A percentile compares a stretch with the other conserved stretches of the same genome.
Evolutionary conservation across 176 grass and related monocot genomes (phyloP).

Genomic region (Urochloa ruziziensis): DNA sequence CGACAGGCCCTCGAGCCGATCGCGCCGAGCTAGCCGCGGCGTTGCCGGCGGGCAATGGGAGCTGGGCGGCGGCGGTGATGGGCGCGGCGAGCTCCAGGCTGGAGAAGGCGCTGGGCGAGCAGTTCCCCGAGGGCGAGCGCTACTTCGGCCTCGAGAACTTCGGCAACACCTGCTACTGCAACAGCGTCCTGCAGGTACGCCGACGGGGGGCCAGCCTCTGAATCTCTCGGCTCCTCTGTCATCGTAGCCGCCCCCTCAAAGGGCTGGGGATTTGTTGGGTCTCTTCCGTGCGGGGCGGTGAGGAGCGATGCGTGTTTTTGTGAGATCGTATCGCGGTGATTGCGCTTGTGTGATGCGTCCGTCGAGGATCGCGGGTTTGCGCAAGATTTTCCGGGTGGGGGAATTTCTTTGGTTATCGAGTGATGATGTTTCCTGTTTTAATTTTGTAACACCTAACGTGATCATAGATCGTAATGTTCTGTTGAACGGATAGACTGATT

Average conservation of each 20-base stretch:
- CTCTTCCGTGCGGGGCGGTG: neutral
- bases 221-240: neutral
- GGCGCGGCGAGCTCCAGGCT: slow-evolving; percentile 94
- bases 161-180: slow-evolving; percentile 99
- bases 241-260: neutral
- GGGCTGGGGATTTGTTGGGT: neutral
- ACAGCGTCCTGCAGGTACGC: slow-evolving; percentile 92
- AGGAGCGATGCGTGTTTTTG: neutral
- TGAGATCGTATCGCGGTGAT: slow-evolving; percentile 17
- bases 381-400: slow-evolving; percentile 2
- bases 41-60: slow-evolving; percentile 33
- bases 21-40: neutral
- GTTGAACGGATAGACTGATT: neutral
- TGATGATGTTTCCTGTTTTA: neutral
- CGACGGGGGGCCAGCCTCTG: neutral
- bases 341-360: neutral
- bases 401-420: neutral
- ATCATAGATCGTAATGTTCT: neutral
- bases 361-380: neutral
- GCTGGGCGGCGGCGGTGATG: slow-evolving; percentile 67
- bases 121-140: slow-evolving; percentile 98
- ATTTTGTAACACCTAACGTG: neutral
- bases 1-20: slow-evolving; percentile 4
- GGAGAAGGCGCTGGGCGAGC: slow-evolving; percentile 96
- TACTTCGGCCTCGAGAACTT: slow-evolving; percentile 99